A percentile compares a stretch with the other conserved stretches of the same genome.
Evolutionary conservation across 495 filamentous ascomycete species (phyloP).

Genomic region (Pseudoneurospora amorphoporcata): DNA sequence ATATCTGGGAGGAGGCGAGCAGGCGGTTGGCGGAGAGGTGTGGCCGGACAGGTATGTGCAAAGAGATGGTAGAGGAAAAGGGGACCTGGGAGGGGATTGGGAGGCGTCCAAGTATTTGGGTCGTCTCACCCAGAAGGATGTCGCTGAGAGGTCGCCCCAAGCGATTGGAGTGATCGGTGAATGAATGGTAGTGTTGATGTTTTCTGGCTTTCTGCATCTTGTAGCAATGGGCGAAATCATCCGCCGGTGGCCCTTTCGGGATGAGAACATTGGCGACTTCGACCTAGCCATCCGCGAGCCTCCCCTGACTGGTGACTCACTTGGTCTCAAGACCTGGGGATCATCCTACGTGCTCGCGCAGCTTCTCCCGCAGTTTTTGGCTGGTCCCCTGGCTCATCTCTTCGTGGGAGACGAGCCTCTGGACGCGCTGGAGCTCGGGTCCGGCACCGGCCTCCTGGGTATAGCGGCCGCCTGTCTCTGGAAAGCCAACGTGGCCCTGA

Average conservation of each 20-base stretch:
- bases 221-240: slow-evolving; percentile 71
- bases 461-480: slow-evolving; percentile 37
- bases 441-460: slow-evolving; percentile 56
- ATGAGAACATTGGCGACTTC: slow-evolving; percentile 22
- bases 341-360: slow-evolving; percentile 79
- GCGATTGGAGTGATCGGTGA: not conserved
- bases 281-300: slow-evolving; percentile 73
- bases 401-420: slow-evolving; percentile 9
- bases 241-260: slow-evolving; percentile 55
- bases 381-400: slow-evolving; percentile 28
- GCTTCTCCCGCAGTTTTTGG: slow-evolving; percentile 42
- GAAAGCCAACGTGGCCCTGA: slow-evolving; percentile 32
- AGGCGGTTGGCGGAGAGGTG: slow-evolving; percentile 72
- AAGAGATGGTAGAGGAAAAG: not conserved
- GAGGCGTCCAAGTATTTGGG: not conserved
- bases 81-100: not conserved
- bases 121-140: not conserved
- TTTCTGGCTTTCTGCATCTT: not conserved
- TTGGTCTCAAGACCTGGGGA: slow-evolving; percentile 90
- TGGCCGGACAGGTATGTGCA: slow-evolving; percentile 45
- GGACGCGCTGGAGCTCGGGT: slow-evolving; percentile 49
- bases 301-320: slow-evolving; percentile 71
- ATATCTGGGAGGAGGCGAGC: slow-evolving; percentile 70
- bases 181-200: not conserved
- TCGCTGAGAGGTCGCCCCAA: not conserved